A percentile compares a stretch with the other conserved stretches of the same genome.
Evolutionary conservation across 441 rosid species (phyloP).

Genomic region (Euphorbia corollata): DNA sequence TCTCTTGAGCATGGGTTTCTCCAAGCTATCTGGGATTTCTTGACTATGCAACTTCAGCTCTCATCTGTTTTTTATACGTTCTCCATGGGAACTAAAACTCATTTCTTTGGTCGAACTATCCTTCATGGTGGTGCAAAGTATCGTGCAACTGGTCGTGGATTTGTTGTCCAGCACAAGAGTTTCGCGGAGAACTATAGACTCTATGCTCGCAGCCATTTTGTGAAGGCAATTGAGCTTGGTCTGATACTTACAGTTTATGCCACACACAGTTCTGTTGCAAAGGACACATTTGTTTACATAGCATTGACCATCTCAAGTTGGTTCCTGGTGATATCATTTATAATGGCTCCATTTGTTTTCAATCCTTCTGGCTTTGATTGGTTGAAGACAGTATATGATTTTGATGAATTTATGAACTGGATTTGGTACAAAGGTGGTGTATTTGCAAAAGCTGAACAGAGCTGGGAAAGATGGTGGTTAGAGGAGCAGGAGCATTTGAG

Average conservation of each 20-base stretch:
- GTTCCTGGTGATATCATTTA: constrained; percentile 79
- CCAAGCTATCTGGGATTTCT: constrained; percentile 77
- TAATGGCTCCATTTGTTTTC: constrained; percentile 74
- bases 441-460: constrained; percentile 67
- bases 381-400: constrained; percentile 85
- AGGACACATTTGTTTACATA: constrained; percentile 61
- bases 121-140: constrained; percentile 95
- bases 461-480: constrained; percentile 97
- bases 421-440: constrained; percentile 71
- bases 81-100: constrained; percentile 93
- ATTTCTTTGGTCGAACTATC: constrained; percentile 80
- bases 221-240: constrained; percentile 87
- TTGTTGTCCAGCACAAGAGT: constrained; percentile 82
- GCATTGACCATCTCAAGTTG: constrained; percentile 83
- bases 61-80: constrained; percentile 84
- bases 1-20: constrained; percentile 90
- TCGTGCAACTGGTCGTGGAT: constrained; percentile 89
- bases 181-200: constrained; percentile 82
- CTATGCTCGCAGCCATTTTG: constrained; percentile 80
- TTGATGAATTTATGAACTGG: constrained; percentile 88
- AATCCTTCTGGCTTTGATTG: constrained; percentile 94
- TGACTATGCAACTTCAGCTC: constrained; percentile 80
- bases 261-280: constrained; percentile 55
- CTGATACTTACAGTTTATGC: constrained; percentile 77
- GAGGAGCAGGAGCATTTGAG: constrained; percentile 89